Percentiles rank a stretch among this genome's conserved stretches.
These are phyloP conservation scores for Taiozyma onychis DNA, from an alignment of 1,139 yeast species.

Conservation along the genomic window DNA sequence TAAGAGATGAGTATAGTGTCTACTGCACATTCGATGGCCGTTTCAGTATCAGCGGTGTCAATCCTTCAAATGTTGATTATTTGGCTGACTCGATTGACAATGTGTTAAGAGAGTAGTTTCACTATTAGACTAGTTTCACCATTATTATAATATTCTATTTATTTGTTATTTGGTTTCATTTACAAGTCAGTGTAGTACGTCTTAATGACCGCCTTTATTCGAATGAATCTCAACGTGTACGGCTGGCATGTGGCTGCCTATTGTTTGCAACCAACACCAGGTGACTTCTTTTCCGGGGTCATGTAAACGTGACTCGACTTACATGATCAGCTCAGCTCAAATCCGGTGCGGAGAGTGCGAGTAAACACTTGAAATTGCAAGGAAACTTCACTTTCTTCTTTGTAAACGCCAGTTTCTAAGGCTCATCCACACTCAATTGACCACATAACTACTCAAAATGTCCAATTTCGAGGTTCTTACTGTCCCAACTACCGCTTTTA, in stretches of 20 bases:
- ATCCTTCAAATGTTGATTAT: slow-evolving; percentile 72
- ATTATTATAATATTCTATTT: background rate
- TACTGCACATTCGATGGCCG: slow-evolving; percentile 89
- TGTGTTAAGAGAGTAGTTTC: slow-evolving; percentile 1
- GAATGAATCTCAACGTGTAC: too few relatives aligned
- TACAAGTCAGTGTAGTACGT: background rate
- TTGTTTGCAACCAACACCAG: too few relatives aligned
- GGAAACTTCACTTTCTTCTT: background rate
- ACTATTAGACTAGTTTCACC: background rate
- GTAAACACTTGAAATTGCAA: background rate
- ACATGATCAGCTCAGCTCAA: too few relatives aligned
- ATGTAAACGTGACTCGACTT: background rate
- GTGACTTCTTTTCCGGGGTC: background rate
- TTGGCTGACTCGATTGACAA: slow-evolving; percentile 71
- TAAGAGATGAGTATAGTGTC: slow-evolving; percentile 69
- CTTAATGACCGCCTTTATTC: too few relatives aligned
- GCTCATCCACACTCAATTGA: background rate
- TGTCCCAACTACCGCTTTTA: slow-evolving; percentile 61
- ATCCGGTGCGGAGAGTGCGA: background rate
- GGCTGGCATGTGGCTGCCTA: too few relatives aligned
- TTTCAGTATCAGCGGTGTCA: slow-evolving; percentile 87
- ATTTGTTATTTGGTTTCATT: background rate
- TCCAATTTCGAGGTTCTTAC: slow-evolving; percentile 5
- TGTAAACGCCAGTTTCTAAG: background rate
- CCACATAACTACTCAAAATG: slow-evolving; percentile 2